A percentile compares a stretch with the other conserved stretches of the same genome.
Conservation (phyloP, 2,329 filamentous ascomycete genomes). For the Penicillium frequentans region DNA sequence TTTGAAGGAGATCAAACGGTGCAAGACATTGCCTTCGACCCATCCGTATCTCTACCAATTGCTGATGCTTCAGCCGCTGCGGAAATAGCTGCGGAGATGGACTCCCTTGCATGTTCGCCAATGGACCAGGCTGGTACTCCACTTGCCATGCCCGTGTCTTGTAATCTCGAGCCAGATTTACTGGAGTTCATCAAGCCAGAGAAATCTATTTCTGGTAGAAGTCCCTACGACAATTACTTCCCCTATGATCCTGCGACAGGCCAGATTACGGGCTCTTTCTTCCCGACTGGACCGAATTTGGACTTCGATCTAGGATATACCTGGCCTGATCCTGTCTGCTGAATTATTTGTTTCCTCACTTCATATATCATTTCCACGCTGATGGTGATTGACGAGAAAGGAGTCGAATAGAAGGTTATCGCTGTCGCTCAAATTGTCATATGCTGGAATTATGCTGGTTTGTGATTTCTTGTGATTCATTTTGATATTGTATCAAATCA, state of each 20-base stretch:
- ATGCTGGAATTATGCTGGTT: not conserved
- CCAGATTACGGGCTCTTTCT: conserved; percentile 40
- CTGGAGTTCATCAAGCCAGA: conserved; percentile 32
- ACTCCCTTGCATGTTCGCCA: conserved; percentile 25
- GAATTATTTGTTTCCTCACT: not conserved
- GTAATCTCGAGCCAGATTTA: conserved; percentile 26
- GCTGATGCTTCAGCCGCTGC: conserved; percentile 3
- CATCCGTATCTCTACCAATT: conserved; percentile 12
- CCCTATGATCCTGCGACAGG: conserved; percentile 38
- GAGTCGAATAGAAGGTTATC: not conserved
- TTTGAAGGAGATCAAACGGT: conserved; percentile 7
- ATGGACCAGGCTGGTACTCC: conserved; percentile 25
- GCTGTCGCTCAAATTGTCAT: conserved; percentile 8
- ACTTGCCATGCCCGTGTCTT: conserved; percentile 17
- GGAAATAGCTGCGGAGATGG: conserved; percentile 20
- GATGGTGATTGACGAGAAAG: not conserved
- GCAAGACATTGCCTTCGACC: conserved; percentile 21
- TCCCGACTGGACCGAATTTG: conserved; percentile 29
- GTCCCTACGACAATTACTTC: conserved; percentile 30
- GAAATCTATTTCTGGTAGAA: conserved; percentile 22
- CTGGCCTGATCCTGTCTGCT: conserved; percentile 32
- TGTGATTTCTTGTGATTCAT: not conserved
- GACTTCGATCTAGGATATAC: conserved; percentile 35
- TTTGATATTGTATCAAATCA: conserved; percentile 3
- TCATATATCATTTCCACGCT: not conserved